Conservation (phyloP, 768 basidiomycete genomes). For the Dacryopinax primogenitus region DNA sequence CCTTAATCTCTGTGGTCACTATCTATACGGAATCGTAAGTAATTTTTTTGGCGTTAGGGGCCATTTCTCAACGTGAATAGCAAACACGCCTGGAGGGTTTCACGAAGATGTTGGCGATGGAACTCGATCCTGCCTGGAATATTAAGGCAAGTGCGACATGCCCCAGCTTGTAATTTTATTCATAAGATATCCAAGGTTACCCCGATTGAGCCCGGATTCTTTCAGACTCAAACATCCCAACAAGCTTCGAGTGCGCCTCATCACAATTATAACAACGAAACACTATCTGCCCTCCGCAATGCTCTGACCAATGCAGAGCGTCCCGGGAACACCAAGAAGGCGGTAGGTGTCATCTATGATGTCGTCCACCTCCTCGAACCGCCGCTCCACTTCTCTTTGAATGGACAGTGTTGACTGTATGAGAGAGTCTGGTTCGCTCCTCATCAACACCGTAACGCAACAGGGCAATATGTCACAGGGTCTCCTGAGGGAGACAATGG, state of each 20-base stretch:
- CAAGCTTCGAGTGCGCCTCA: too few species aligned
- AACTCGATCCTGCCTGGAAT: neutral
- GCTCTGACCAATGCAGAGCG: neutral
- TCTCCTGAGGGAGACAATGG: neutral
- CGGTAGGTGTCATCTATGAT: neutral
- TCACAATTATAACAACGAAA: neutral
- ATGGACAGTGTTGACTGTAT: neutral
- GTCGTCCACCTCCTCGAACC: neutral
- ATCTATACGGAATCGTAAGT: neutral
- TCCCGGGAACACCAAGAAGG: neutral
- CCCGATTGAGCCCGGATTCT: neutral
- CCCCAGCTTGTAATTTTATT: neutral
- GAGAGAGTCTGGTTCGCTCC: neutral
- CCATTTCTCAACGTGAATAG: neutral
- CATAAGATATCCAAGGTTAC: neutral
- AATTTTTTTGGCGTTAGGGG: neutral
- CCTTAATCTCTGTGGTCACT: neutral
- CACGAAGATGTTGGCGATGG: neutral
- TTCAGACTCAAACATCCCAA: neutral
- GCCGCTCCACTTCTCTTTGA: neutral
- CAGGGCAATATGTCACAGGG: neutral
- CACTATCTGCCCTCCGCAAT: neutral
- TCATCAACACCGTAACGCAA: neutral
- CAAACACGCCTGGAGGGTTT: slow-evolving; percentile 1
- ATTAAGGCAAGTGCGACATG: neutral